These are phyloP conservation scores for Phytopythium litorale DNA, from an alignment of 352 stramenopile species.

Conservation along the genomic window DNA sequence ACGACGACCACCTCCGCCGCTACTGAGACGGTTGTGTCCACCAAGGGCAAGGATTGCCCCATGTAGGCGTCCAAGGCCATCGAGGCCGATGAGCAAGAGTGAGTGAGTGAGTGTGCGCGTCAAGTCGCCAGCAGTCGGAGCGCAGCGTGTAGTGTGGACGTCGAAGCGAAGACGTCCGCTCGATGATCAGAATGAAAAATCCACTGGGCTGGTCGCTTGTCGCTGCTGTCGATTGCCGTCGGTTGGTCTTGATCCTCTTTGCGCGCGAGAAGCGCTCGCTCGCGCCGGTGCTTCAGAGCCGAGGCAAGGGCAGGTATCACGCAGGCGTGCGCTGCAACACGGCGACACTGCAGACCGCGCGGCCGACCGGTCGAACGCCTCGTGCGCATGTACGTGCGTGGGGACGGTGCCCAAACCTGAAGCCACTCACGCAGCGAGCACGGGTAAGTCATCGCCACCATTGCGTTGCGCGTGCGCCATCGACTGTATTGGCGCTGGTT, in stretches of 20 bases:
- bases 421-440: no score
- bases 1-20: neutral
- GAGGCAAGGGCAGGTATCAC: neutral
- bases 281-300: neutral
- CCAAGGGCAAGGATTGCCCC: neutral
- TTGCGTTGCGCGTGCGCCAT: no score
- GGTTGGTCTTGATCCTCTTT: neutral
- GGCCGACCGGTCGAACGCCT: neutral
- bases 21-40: neutral
- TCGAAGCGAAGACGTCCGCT: neutral
- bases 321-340: no score
- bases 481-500: no score
- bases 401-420: no score
- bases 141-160: neutral
- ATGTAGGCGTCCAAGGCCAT: neutral
- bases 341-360: no score
- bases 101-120: neutral
- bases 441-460: no score
- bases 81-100: neutral
- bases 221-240: neutral
- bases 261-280: neutral
- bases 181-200: neutral
- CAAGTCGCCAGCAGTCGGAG: neutral
- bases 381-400: neutral
- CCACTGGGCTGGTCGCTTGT: neutral